Conservation (phyloP, 345 rosid species). For the Pugionium cornutum region DNA sequence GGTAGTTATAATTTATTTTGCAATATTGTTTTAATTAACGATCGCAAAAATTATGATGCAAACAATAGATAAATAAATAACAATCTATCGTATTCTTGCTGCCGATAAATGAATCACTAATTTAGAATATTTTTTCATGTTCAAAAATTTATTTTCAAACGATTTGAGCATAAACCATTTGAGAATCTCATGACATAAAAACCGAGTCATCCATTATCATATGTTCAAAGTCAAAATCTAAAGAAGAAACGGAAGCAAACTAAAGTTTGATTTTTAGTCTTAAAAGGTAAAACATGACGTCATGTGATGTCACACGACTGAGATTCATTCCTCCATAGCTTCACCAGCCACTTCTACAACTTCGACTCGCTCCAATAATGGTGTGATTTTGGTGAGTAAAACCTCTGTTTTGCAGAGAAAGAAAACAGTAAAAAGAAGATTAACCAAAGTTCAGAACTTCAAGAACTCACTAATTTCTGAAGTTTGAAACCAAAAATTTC, state of each 20-base stretch:
- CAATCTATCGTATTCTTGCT: too few relatives aligned
- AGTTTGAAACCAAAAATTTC: constrained; percentile 26
- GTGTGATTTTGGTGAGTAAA: constrained; percentile 60
- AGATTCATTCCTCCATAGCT: constrained; percentile 68
- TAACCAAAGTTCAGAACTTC: not conserved
- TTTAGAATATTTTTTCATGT: too few relatives aligned
- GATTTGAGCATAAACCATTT: not conserved
- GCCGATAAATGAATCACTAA: too few relatives aligned
- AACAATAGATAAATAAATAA: too few relatives aligned
- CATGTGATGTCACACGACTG: not conserved
- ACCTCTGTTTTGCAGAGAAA: constrained; percentile 54
- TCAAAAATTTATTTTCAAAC: too few relatives aligned
- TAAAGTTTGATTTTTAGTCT: not conserved
- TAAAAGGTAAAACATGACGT: not conserved
- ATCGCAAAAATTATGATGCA: too few relatives aligned
- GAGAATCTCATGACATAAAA: constrained; percentile 4
- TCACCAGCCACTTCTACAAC: constrained; percentile 56
- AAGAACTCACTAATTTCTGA: not conserved
- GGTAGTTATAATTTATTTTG: too few relatives aligned
- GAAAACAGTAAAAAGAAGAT: not conserved
- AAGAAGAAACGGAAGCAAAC: not conserved
- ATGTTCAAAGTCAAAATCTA: not conserved
- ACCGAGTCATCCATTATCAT: constrained; percentile 7
- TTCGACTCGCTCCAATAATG: constrained; percentile 53
- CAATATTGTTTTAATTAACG: too few relatives aligned